Evolutionary conservation across 768 basidiomycete genomes (phyloP).

Genomic region (Daedaleopsis sinensis): DNA sequence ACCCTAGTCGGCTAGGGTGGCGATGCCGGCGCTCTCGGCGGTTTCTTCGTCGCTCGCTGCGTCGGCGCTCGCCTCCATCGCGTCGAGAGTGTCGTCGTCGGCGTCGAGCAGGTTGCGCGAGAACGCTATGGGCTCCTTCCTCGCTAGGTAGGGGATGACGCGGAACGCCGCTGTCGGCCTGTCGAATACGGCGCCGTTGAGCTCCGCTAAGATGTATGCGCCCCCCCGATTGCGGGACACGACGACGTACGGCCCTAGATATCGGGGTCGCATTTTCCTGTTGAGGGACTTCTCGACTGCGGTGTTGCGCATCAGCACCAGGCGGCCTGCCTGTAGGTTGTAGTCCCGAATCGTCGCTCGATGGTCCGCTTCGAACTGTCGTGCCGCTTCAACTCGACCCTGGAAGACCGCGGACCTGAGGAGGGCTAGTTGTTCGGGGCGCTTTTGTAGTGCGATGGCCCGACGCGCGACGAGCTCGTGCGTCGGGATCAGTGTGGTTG

Average conservation of each 20-base stretch:
- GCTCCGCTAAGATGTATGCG: conserved; percentile 18
- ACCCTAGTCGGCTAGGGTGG: too few relatives aligned
- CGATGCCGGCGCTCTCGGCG: too few relatives aligned
- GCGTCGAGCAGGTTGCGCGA: too few relatives aligned
- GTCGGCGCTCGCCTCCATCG: too few relatives aligned
- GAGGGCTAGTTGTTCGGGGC: conserved; percentile 8
- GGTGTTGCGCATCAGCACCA: conserved; percentile 30
- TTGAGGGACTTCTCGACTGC: conserved; percentile 22
- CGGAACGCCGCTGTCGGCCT: conserved; percentile 17
- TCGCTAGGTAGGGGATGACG: conserved; percentile 20
- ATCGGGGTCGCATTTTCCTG: conserved; percentile 24
- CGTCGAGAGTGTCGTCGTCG: too few relatives aligned
- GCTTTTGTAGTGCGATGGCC: conserved; percentile 14
- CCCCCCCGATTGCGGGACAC: conserved; percentile 14
- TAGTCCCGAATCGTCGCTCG: conserved; percentile 17
- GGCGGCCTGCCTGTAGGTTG: conserved; percentile 25
- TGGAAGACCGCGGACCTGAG: conserved; percentile 2
- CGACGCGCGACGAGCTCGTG: conserved; percentile 10
- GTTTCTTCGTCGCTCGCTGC: too few relatives aligned
- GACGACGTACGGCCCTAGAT: conserved; percentile 26
- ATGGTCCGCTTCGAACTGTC: neutral
- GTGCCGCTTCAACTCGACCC: neutral
- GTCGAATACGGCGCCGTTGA: conserved; percentile 23
- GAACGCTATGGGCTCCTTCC: neutral
- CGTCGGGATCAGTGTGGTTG: neutral